Conservation (phyloP, 179 eudicot genomes). For the Camellia oleifera region DNA sequence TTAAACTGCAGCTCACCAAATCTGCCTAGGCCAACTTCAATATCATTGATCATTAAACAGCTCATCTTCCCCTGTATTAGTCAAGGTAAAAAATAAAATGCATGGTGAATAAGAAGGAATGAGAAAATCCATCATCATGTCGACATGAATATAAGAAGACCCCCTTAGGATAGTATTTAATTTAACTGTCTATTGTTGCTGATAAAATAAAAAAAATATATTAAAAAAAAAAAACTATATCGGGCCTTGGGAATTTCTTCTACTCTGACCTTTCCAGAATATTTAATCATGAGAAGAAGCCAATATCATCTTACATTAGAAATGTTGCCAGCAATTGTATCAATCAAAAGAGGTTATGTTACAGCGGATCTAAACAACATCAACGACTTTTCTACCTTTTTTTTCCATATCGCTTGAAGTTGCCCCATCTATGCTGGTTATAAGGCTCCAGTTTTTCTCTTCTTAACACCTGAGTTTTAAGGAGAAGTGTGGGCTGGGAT, state of each 20-base stretch:
- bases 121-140: not conserved
- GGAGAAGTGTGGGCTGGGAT: too few relatives aligned
- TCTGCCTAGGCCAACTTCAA: constrained; percentile 82
- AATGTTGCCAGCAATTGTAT: too few relatives aligned
- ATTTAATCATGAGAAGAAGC: too few relatives aligned
- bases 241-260: too few relatives aligned
- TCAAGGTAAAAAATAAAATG: constrained; percentile 13
- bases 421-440: too few relatives aligned
- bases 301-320: too few relatives aligned
- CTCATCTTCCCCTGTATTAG: constrained; percentile 79
- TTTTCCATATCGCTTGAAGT: too few relatives aligned
- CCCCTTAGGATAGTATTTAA: not conserved
- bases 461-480: too few relatives aligned
- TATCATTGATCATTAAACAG: constrained; percentile 38
- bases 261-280: not conserved
- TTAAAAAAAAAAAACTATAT: not conserved
- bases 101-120: not conserved
- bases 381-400: too few relatives aligned
- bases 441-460: too few relatives aligned
- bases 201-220: not conserved
- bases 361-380: too few relatives aligned
- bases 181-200: not conserved
- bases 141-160: not conserved
- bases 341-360: too few relatives aligned
- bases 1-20: constrained; percentile 56